A percentile compares a stretch with the other conserved stretches of the same genome.
Conservation (phyloP, 306 rosid genomes). For the Prunus salicina region DNA sequence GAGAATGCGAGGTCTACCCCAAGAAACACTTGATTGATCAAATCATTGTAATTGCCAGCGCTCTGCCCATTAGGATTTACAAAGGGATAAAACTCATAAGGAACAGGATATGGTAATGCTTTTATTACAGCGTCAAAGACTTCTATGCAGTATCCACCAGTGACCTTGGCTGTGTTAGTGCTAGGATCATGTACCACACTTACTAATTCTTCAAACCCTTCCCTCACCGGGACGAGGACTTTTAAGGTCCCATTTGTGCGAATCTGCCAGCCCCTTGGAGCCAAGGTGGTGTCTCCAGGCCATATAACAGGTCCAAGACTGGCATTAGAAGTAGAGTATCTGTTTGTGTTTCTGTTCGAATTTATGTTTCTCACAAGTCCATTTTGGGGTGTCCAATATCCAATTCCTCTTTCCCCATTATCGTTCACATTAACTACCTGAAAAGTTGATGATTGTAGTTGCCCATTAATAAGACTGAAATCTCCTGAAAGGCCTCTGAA, state of each 20-base stretch:
- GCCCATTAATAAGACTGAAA: slow-evolving; percentile 3
- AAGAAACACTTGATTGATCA: slow-evolving; percentile 36
- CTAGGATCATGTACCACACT: background rate
- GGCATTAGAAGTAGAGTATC: background rate
- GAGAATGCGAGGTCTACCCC: slow-evolving; percentile 25
- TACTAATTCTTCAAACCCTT: slow-evolving; percentile 33
- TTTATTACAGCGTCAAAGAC: slow-evolving; percentile 46
- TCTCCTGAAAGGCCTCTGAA: slow-evolving; percentile 25
- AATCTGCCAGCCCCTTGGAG: slow-evolving; percentile 54
- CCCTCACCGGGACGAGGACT: slow-evolving; percentile 35
- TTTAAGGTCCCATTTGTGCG: slow-evolving; percentile 40
- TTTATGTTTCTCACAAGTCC: slow-evolving; percentile 28
- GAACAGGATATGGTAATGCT: slow-evolving; percentile 33
- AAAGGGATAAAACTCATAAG: slow-evolving; percentile 40
- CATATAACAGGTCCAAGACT: slow-evolving; percentile 24
- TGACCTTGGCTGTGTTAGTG: slow-evolving; percentile 14
- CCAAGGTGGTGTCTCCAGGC: slow-evolving; percentile 48
- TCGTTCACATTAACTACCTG: slow-evolving; percentile 36
- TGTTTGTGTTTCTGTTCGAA: background rate
- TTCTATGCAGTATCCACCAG: slow-evolving; percentile 46
- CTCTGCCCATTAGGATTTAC: slow-evolving; percentile 1
- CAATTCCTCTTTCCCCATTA: slow-evolving; percentile 34
- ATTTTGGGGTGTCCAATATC: slow-evolving; percentile 41
- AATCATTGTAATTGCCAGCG: slow-evolving; percentile 26
- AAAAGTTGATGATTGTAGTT: slow-evolving; percentile 7